These are phyloP conservation scores for Fusarium tupiense DNA, from an alignment of 2,329 filamentous ascomycete genomes.

Conservation along the genomic window DNA sequence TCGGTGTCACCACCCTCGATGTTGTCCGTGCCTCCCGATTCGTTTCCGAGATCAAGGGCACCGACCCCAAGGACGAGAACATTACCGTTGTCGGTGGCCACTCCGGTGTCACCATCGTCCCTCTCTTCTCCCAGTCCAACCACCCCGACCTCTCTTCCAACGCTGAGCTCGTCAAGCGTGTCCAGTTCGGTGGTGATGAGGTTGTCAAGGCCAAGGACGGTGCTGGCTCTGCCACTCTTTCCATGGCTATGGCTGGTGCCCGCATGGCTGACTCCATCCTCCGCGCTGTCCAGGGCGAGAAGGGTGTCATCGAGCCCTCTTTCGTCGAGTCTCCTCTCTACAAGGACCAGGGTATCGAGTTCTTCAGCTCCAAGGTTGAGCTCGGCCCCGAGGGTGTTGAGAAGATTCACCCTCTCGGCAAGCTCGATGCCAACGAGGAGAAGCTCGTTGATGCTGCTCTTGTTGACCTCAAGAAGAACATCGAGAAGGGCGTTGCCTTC, in stretches of 20 bases:
- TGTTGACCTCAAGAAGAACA: conserved; percentile 90
- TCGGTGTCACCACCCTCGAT: conserved; percentile 99
- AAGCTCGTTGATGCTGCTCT: conserved; percentile 88
- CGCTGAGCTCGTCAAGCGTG: conserved; percentile 85
- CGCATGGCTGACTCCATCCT: conserved; percentile 89
- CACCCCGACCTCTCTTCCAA: conserved; percentile 85
- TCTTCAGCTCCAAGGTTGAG: conserved; percentile 96
- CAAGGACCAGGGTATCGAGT: conserved; percentile 98
- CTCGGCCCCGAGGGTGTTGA: conserved; percentile 96
- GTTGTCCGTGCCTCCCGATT: conserved; percentile 98
- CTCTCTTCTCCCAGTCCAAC: conserved; percentile 93
- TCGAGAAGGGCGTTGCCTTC: conserved; percentile 83
- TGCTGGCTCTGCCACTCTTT: conserved; percentile 95
- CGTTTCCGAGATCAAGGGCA: conserved; percentile 92
- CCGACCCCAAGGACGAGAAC: conserved; percentile 91
- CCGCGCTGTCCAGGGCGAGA: conserved; percentile 91
- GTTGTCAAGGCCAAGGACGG: conserved; percentile 99
- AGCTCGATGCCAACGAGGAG: conserved; percentile 87
- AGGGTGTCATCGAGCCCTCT: conserved; percentile 93
- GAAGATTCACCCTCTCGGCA: conserved; percentile 89
- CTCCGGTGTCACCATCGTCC: conserved; percentile 98
- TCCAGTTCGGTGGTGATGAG: conserved; percentile 99
- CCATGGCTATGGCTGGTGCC: conserved; percentile 96
- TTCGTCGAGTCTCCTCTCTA: conserved; percentile 97
- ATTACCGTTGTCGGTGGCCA: conserved; percentile 97